Percentiles rank a stretch among this genome's conserved stretches.
phyloP scores from a whole-genome alignment of 345 rosid species.

The Syzygium aromaticum region DNA sequence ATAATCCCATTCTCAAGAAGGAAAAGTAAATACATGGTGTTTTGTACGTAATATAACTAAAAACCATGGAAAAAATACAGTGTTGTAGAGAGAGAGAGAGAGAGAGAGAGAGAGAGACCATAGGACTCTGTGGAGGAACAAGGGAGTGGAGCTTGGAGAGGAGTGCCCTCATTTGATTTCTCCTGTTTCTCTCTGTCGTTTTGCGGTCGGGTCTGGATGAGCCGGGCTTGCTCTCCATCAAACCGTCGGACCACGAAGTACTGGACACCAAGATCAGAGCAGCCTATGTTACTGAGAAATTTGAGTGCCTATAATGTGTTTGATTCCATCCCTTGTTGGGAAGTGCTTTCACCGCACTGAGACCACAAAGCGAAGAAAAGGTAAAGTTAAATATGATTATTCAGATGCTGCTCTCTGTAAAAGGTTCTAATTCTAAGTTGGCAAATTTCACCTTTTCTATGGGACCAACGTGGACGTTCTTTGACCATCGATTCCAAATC shows the following conservation, averaged over 20 bases:
- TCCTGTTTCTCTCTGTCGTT: slow-evolving; percentile 45
- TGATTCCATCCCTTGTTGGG: background rate
- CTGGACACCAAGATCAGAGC: background rate
- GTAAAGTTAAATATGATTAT: background rate
- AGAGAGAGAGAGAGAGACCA: slow-evolving; percentile 2
- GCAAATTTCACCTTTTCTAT: background rate
- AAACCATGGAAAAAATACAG: background rate
- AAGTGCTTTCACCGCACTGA: background rate
- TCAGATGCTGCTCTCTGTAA: background rate
- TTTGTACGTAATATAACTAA: background rate
- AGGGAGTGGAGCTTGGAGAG: slow-evolving; percentile 45
- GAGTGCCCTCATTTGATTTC: slow-evolving; percentile 57
- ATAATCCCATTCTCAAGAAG: background rate
- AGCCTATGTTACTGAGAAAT: background rate
- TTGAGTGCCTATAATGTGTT: background rate
- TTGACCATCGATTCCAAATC: background rate
- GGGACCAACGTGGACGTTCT: background rate
- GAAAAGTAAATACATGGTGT: background rate
- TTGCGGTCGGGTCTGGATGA: slow-evolving; percentile 49
- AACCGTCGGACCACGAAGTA: background rate
- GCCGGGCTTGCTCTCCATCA: slow-evolving; percentile 29
- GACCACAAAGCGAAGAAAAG: background rate
- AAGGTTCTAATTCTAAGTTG: background rate
- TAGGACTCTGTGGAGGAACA: slow-evolving; percentile 28
- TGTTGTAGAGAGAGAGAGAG: background rate